Percentiles rank a stretch among this genome's conserved stretches.
Conservation (phyloP, 495 filamentous ascomycete genomes). For the Acidomyces sp. region DNA sequence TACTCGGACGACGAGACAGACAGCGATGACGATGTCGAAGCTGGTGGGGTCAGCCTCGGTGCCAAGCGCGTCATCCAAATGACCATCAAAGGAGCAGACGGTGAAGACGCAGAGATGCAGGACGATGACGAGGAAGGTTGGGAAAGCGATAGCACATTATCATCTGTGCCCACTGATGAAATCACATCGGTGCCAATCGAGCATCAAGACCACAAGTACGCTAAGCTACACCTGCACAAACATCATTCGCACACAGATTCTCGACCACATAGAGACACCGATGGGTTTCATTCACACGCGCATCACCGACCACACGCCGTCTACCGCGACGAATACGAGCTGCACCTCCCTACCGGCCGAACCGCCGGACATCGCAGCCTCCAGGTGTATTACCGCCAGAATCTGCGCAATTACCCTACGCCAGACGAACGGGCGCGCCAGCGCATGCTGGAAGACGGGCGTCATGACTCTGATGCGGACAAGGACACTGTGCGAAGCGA, state of each 20-base stretch:
- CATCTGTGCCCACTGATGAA: slow-evolving; percentile 66
- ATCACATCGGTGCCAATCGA: slow-evolving; percentile 60
- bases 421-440: slow-evolving; percentile 44
- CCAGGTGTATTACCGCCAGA: slow-evolving; percentile 79
- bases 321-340: slow-evolving; percentile 80
- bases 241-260: slow-evolving; percentile 52
- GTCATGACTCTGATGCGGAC: slow-evolving; percentile 23
- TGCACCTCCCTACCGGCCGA: slow-evolving; percentile 82
- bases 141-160: slow-evolving; percentile 84
- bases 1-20: slow-evolving; percentile 63
- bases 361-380: slow-evolving; percentile 85
- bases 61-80: slow-evolving; percentile 37
- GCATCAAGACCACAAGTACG: slow-evolving; percentile 45
- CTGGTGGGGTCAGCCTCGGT: slow-evolving; percentile 47
- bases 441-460: slow-evolving; percentile 25
- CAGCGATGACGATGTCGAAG: slow-evolving; percentile 32
- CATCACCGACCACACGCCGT: slow-evolving; percentile 48
- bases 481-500: too few relatives aligned
- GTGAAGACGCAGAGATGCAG: slow-evolving; percentile 21
- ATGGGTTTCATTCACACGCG: slow-evolving; percentile 63
- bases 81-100: slow-evolving; percentile 8
- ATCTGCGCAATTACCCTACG: slow-evolving; percentile 69
- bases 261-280: slow-evolving; percentile 50
- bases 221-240: slow-evolving; percentile 45
- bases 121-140: slow-evolving; percentile 60